Base-by-base conservation (phyloP, 106 monocot species). In the Ottelia alismoides region DNA sequence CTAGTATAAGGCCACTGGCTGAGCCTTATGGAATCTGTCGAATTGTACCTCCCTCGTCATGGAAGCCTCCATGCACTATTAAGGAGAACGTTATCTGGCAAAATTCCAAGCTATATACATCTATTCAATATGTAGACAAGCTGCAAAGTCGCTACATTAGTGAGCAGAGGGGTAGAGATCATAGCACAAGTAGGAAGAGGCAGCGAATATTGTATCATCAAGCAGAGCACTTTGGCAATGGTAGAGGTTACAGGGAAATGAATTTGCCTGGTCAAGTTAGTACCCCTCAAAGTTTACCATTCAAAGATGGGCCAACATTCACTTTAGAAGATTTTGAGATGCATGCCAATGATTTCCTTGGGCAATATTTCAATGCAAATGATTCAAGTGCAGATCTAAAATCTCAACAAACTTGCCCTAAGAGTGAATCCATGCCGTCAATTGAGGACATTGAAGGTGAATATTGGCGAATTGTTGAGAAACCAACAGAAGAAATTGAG, bases 21-120 rank as follows among this genome's bases (percentile, higher is more conserved):
- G 96, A 96, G 67, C 66, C 70, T n/a, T 96, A 85, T 70, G 96
- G 96, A 43, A 85, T 96, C 22, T 89, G 96, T 49, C 78, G 78
- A 20, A 82, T 96, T 54, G 82, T 96, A 55, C 89, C 96, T 60
- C 96, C 88, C 17, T 30, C 73, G 49, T 81, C 96, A 11, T 96
- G 89, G 96, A 76, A 66, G 19, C 84, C 96, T 20, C 62, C 89
- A 10, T 96, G 88, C 30, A 78, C 76, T 62, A 84, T 96, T 31
- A 96, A 89, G 76, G 81, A 81, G 32, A 79, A 85, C 19, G 55
- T 32, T 56, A 51, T 75, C 23, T n/a, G n/a, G n/a, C n/a, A n/a
- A n/a, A n/a, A n/a, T n/a, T n/a, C n/a, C n/a, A n/a, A n/a, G n/a
- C n/a, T n/a, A n/a, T n/a, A n/a, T n/a, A n/a, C n/a, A n/a, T n/a